A percentile compares a stretch with the other conserved stretches of the same genome.
phyloP scores from a whole-genome alignment of 2,329 filamentous ascomycete species.

The Fusarium siculi region DNA sequence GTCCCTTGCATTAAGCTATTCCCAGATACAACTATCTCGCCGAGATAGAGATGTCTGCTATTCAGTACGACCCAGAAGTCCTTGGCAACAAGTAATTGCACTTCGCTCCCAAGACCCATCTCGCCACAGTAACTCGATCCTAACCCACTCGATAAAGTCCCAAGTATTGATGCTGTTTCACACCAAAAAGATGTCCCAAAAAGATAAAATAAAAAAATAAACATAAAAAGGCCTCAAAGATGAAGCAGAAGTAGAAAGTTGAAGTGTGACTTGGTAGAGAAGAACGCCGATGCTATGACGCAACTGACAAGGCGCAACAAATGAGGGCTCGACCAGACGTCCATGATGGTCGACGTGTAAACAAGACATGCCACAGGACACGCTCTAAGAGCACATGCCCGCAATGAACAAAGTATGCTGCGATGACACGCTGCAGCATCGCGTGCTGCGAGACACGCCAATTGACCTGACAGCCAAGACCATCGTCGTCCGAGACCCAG shows the following conservation, averaged over 20 bases:
- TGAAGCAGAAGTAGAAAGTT: neutral
- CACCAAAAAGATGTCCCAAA: neutral
- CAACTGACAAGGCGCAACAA: conserved; percentile 19
- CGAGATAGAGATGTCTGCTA: neutral
- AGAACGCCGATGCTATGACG: conserved; percentile 45
- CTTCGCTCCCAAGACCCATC: neutral
- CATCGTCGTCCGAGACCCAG: neutral
- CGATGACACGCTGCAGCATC: neutral
- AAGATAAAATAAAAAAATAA: neutral
- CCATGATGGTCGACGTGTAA: neutral
- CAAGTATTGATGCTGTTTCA: conserved; percentile 17
- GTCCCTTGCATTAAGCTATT: neutral
- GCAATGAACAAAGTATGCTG: neutral
- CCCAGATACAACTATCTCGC: neutral
- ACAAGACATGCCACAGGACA: neutral
- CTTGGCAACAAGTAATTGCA: neutral
- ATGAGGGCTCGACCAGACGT: conserved; percentile 1
- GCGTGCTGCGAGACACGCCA: neutral
- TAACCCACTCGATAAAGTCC: neutral
- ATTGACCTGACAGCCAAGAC: conserved; percentile 10
- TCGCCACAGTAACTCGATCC: neutral
- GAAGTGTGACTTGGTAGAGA: neutral
- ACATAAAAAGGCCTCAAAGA: neutral
- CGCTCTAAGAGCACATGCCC: neutral
- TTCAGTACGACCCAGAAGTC: neutral